These are phyloP conservation scores for Botryotinia narcissicola DNA, from an alignment of 2,329 filamentous ascomycete genomes.

Conservation along the genomic window DNA sequence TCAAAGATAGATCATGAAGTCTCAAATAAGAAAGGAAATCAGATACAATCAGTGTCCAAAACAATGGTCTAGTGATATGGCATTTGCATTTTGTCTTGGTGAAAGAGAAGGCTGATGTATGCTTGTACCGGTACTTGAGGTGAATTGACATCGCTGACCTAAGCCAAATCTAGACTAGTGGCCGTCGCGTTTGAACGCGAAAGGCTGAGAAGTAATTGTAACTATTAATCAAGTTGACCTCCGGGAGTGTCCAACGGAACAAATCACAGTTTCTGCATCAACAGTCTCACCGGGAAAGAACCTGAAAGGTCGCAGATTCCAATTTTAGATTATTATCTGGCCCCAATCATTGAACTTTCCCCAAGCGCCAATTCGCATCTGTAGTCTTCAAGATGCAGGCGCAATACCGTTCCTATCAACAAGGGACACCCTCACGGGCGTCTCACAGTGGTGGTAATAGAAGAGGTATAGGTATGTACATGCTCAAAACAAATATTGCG, in stretches of 20 bases:
- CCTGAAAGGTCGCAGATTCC: neutral
- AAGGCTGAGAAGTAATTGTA: neutral
- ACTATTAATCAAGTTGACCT: neutral
- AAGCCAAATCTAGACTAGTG: slow-evolving; percentile 8
- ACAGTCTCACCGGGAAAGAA: neutral
- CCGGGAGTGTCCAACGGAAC: neutral
- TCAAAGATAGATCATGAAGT: slow-evolving; percentile 4
- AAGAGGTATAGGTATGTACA: slow-evolving; percentile 40
- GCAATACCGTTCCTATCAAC: slow-evolving; percentile 22
- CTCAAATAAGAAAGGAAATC: neutral
- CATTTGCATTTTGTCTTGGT: neutral
- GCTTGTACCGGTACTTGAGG: neutral
- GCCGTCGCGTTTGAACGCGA: neutral
- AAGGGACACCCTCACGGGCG: slow-evolving; percentile 32
- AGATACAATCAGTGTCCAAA: neutral
- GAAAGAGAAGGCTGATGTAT: neutral
- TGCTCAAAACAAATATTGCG: slow-evolving; percentile 21
- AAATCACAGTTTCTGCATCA: neutral
- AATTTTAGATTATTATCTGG: slow-evolving; percentile 2
- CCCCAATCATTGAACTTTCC: neutral
- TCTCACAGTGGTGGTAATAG: slow-evolving; percentile 34
- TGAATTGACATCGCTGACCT: neutral
- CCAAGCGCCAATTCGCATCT: neutral
- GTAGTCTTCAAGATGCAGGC: slow-evolving; percentile 17
- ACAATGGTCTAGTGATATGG: neutral